Conservation (phyloP, 75 land plant genomes). For the Sequoiadendron giganteum region DNA sequence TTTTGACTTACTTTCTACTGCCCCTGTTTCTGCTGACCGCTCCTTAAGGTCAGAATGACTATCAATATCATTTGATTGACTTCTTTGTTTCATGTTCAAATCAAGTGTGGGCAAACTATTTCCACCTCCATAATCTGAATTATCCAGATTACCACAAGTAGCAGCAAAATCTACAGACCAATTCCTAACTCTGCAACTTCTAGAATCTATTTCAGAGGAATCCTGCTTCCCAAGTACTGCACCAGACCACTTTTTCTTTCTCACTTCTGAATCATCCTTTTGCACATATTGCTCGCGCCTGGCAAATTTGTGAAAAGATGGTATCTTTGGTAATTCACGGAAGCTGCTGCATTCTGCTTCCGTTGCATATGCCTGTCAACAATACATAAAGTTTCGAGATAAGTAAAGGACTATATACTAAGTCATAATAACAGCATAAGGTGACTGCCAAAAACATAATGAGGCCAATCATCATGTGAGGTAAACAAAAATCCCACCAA, state of each 20-base stretch:
- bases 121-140: constrained; percentile 32
- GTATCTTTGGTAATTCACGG: constrained; percentile 84
- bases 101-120: constrained; percentile 1
- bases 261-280: constrained; percentile 50
- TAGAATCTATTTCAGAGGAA: constrained; percentile 72
- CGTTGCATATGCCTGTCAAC: constrained; percentile 80
- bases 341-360: constrained; percentile 54
- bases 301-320: constrained; percentile 97
- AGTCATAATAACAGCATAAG: not conserved
- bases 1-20: constrained; percentile 51
- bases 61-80: constrained; percentile 47
- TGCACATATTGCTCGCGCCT: constrained; percentile 72
- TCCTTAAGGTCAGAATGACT: constrained; percentile 40
- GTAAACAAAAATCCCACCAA: not conserved
- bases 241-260: constrained; percentile 49
- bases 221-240: constrained; percentile 60
- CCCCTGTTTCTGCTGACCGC: constrained; percentile 64
- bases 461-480: not conserved
- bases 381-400: not conserved
- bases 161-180: constrained; percentile 87
- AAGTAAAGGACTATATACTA: not conserved
- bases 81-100: constrained; percentile 20
- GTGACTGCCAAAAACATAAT: not conserved
- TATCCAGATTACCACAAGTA: constrained; percentile 54
- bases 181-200: constrained; percentile 70